Conservation (phyloP, 2,329 filamentous ascomycete species). For the Microcyclosporella mali region DNA sequence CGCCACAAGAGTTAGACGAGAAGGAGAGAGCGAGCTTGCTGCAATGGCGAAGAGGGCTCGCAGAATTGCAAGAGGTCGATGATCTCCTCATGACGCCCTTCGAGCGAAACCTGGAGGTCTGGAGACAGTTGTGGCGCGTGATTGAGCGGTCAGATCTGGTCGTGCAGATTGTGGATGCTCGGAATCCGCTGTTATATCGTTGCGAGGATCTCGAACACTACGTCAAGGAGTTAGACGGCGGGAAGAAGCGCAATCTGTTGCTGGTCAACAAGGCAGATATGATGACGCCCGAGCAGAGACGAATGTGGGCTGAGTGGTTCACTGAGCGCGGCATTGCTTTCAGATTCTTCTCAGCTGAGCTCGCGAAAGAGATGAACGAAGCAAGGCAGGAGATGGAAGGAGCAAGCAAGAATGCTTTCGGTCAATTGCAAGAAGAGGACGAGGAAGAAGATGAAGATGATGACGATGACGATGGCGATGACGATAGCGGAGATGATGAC, state of each 20-base stretch:
- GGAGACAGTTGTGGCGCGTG: constrained; percentile 95
- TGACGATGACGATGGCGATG: constrained; percentile 18
- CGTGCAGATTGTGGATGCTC: constrained; percentile 95
- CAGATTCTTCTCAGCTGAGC: constrained; percentile 89
- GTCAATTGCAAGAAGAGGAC: constrained; percentile 54
- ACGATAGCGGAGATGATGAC: constrained; percentile 32
- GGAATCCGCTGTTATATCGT: constrained; percentile 88
- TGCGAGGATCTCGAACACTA: constrained; percentile 91
- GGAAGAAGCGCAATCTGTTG: constrained; percentile 73
- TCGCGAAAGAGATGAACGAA: constrained; percentile 87
- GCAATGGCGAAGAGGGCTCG: constrained; percentile 81
- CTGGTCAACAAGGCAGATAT: constrained; percentile 99
- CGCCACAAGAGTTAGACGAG: constrained; percentile 70
- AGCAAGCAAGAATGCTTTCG: constrained; percentile 13
- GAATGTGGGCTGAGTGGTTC: constrained; percentile 81
- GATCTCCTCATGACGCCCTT: constrained; percentile 97
- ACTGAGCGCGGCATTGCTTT: constrained; percentile 75
- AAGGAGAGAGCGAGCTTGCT: constrained; percentile 75
- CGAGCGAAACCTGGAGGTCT: constrained; percentile 93
- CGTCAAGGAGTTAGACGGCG: constrained; percentile 79
- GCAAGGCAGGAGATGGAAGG: constrained; percentile 44
- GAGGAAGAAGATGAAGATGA: constrained; percentile 49
- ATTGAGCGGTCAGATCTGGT: constrained; percentile 94
- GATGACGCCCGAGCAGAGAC: constrained; percentile 83
- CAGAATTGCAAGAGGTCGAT: constrained; percentile 87